phyloP scores from a whole-genome alignment of 208 protist species.

The Acanthamoeba sp. region DNA sequence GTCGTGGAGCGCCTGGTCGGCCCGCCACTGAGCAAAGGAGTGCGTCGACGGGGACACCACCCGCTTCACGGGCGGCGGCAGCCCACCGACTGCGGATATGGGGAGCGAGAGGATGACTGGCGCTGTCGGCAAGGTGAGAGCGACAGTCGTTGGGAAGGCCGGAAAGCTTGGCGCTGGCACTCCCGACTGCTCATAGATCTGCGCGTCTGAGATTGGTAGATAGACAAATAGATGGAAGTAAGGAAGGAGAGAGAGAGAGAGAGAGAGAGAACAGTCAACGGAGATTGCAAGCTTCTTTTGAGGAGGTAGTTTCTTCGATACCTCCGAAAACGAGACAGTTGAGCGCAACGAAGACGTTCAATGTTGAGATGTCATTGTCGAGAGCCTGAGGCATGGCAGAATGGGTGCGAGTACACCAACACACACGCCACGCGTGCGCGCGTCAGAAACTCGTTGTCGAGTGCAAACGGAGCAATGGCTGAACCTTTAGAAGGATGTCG shows the following conservation, averaged over 20 bases:
- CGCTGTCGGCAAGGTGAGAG: no score
- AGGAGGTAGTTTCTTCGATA: neutral
- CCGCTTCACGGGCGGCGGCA: neutral
- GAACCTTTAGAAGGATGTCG: neutral
- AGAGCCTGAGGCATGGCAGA: neutral
- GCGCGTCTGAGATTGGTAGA: neutral
- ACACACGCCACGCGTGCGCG: neutral
- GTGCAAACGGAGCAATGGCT: no score
- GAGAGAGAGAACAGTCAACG: neutral
- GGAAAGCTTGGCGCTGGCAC: neutral
- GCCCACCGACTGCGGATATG: no score
- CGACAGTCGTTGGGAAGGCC: neutral
- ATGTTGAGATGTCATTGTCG: neutral
- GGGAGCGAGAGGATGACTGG: no score
- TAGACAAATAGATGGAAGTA: neutral
- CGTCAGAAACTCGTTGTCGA: no score
- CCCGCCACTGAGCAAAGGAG: slow-evolving; percentile 1
- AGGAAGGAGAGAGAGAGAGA: neutral
- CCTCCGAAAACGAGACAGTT: neutral
- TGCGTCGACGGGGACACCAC: neutral
- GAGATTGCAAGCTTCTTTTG: no score
- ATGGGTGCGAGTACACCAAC: no score
- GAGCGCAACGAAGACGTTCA: neutral
- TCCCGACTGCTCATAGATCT: slow-evolving; percentile 17
- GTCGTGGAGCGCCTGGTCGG: neutral